Evolutionary conservation across 2,329 filamentous ascomycete genomes (phyloP).

Genomic region (Aspergillus sp.): DNA sequence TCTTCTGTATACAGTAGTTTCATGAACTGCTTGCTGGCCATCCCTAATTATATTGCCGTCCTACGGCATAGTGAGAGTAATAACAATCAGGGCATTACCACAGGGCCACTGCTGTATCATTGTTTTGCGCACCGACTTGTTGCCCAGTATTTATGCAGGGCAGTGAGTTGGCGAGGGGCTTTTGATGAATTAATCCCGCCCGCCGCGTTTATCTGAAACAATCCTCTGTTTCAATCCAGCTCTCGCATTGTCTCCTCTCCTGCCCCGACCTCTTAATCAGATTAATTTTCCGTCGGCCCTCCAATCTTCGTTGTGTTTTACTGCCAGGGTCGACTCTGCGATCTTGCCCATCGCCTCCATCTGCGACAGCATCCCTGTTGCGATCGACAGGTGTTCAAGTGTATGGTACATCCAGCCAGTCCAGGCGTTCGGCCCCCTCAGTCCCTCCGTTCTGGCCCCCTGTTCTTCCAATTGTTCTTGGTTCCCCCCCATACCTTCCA

Average conservation of each 20-base stretch:
- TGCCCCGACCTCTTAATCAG: slow-evolving; percentile 7
- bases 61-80: neutral
- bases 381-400: slow-evolving; percentile 12
- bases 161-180: slow-evolving; percentile 14
- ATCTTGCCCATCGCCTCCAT: slow-evolving; percentile 1
- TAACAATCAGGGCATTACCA: too few species aligned
- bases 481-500: slow-evolving; percentile 1
- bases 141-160: neutral
- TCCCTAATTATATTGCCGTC: slow-evolving; percentile 2
- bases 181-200: slow-evolving; percentile 2
- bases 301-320: neutral
- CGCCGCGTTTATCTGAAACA: slow-evolving; percentile 23
- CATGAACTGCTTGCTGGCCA: slow-evolving; percentile 1
- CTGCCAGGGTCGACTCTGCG: neutral
- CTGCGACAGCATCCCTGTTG: slow-evolving; percentile 1
- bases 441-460: slow-evolving; percentile 10
- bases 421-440: slow-evolving; percentile 8
- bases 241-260: neutral
- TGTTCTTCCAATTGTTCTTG: slow-evolving; percentile 8
- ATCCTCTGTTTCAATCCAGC: slow-evolving; percentile 16
- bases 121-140: too few species aligned
- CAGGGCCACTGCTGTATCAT: too few species aligned
- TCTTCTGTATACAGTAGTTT: slow-evolving; percentile 5
- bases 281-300: slow-evolving; percentile 5
- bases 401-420: slow-evolving; percentile 8